Conservation (phyloP, 2,329 filamentous ascomycete species). For the Lizonia empirigonia region DNA sequence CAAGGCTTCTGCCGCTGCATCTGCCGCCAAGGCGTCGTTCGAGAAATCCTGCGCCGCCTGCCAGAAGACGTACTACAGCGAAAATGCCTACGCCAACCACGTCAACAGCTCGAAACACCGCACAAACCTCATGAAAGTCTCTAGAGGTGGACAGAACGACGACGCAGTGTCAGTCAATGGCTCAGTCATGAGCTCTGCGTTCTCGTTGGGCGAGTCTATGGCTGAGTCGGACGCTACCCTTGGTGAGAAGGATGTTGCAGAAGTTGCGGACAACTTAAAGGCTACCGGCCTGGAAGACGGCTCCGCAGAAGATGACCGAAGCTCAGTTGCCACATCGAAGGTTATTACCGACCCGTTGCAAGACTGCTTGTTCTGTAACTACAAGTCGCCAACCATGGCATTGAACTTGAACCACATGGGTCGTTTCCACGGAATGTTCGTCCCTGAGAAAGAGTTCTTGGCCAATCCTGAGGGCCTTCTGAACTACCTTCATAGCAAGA, state of each 20-base stretch:
- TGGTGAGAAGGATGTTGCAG: constrained; percentile 74
- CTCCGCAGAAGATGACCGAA: constrained; percentile 52
- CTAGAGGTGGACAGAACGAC: constrained; percentile 50
- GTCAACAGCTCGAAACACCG: constrained; percentile 89
- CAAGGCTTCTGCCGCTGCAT: constrained; percentile 80
- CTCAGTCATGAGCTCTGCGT: constrained; percentile 87
- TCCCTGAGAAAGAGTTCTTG: constrained; percentile 86
- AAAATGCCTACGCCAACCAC: constrained; percentile 95
- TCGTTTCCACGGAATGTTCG: constrained; percentile 91
- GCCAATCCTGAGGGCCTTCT: constrained; percentile 82
- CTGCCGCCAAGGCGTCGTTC: constrained; percentile 86
- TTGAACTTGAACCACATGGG: constrained; percentile 89
- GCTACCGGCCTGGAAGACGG: constrained; percentile 57
- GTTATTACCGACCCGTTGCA: constrained; percentile 48
- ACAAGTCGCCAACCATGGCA: constrained; percentile 74
- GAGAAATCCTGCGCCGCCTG: constrained; percentile 83
- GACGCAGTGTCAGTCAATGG: constrained; percentile 67
- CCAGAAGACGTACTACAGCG: constrained; percentile 92
- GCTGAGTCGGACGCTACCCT: constrained; percentile 57
- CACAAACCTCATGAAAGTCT: constrained; percentile 61
- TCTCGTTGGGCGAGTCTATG: constrained; percentile 84
- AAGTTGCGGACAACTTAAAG: constrained; percentile 78
- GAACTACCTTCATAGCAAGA: constrained; percentile 76
- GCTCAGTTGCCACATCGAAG: constrained; percentile 38
- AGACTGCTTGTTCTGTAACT: constrained; percentile 90